phyloP scores from a whole-genome alignment of 2,329 filamentous ascomycete species.

The Diaporthe capsici region DNA sequence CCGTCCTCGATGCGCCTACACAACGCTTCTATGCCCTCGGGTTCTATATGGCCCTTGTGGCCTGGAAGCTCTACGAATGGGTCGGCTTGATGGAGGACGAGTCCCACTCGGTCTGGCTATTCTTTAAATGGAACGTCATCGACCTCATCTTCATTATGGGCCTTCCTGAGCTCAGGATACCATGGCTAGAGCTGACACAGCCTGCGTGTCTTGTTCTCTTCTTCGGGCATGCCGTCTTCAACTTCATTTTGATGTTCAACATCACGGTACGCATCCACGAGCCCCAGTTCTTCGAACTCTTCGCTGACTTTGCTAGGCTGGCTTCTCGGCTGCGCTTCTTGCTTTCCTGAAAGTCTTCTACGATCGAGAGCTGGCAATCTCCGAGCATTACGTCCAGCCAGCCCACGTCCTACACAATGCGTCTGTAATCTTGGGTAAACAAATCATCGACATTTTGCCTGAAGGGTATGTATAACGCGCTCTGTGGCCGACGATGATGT shows the following conservation, averaged over 20 bases:
- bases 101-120: slow-evolving; percentile 88
- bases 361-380: slow-evolving; percentile 92
- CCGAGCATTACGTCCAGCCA: slow-evolving; percentile 92
- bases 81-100: slow-evolving; percentile 83
- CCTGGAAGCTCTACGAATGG: slow-evolving; percentile 92
- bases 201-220: slow-evolving; percentile 80
- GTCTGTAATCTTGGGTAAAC: slow-evolving; percentile 93
- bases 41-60: slow-evolving; percentile 82
- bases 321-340: slow-evolving; percentile 80
- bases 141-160: slow-evolving; percentile 91
- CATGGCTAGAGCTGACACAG: slow-evolving; percentile 94
- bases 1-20: slow-evolving; percentile 88
- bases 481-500: neutral
- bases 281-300: neutral
- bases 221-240: slow-evolving; percentile 77
- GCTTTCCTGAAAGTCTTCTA: slow-evolving; percentile 85
- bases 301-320: slow-evolving; percentile 65
- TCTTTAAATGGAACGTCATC: slow-evolving; percentile 92
- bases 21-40: slow-evolving; percentile 89
- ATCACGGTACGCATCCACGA: slow-evolving; percentile 72
- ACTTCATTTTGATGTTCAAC: slow-evolving; percentile 94
- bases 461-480: slow-evolving; percentile 74
- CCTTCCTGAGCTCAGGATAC: slow-evolving; percentile 89
- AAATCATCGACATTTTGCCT: slow-evolving; percentile 97
- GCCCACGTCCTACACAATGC: slow-evolving; percentile 90